Conservation (phyloP, 2,329 filamentous ascomycete genomes). For the Ophiocordyceps camponoti-rufipedis region DNA sequence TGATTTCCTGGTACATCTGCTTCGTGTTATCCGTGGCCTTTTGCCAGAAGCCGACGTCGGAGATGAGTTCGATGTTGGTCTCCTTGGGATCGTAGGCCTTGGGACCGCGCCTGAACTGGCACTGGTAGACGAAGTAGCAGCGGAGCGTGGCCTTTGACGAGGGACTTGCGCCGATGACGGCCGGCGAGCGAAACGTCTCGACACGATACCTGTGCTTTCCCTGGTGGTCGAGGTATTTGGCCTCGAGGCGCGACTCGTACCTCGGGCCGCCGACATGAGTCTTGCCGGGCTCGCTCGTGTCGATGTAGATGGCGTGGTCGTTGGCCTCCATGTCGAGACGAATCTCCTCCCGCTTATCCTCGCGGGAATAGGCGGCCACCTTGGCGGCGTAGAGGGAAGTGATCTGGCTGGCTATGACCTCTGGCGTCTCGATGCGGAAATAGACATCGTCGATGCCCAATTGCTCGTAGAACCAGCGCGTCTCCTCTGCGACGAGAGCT, state of each 20-base stretch:
- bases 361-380: constrained; percentile 78
- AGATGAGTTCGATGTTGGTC: constrained; percentile 78
- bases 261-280: constrained; percentile 61
- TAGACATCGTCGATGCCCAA: constrained; percentile 98
- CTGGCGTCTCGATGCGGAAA: constrained; percentile 76
- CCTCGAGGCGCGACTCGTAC: constrained; percentile 85
- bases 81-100: constrained; percentile 58
- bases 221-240: constrained; percentile 81
- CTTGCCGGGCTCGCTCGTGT: constrained; percentile 81
- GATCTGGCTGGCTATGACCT: constrained; percentile 83
- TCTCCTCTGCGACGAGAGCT: constrained; percentile 67
- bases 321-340: constrained; percentile 84
- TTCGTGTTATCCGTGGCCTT: constrained; percentile 95
- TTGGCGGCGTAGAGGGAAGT: constrained; percentile 95
- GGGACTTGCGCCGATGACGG: constrained; percentile 48
- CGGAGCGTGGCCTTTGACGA: constrained; percentile 67
- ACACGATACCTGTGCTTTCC: constrained; percentile 68
- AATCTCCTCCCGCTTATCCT: constrained; percentile 90
- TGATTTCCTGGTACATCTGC: constrained; percentile 86
- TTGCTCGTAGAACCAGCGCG: constrained; percentile 93
- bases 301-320: constrained; percentile 96
- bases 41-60: constrained; percentile 82
- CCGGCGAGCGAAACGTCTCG: constrained; percentile 90
- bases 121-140: constrained; percentile 98
- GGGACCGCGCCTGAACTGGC: constrained; percentile 61